These are phyloP conservation scores for Kandelia obovata DNA, from an alignment of 345 rosid genomes.

Conservation along the genomic window DNA sequence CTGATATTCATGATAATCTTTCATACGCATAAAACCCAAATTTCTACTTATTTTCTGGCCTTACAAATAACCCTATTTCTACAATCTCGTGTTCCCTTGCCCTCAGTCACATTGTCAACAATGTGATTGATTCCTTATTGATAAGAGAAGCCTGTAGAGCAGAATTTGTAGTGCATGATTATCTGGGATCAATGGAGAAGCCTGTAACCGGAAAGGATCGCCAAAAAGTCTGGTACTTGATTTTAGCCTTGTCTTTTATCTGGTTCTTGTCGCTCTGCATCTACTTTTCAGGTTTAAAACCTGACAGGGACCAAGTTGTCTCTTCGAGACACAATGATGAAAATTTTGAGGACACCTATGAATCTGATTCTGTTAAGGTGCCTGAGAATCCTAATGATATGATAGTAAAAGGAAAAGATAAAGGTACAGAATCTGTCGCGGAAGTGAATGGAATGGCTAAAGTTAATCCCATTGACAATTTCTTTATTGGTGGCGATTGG, in stretches of 20 bases:
- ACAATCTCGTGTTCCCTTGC: neutral
- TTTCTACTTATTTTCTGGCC: neutral
- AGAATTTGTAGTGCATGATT: neutral
- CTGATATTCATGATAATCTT: neutral
- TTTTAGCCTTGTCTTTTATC: conserved; percentile 33
- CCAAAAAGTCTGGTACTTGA: conserved; percentile 47
- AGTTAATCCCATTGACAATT: conserved; percentile 15
- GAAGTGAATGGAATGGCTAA: too few species aligned
- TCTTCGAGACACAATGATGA: conserved; percentile 21
- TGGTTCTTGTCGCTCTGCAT: conserved; percentile 51
- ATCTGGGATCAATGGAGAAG: conserved; percentile 40
- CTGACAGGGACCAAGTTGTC: conserved; percentile 24
- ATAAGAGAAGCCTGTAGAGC: neutral
- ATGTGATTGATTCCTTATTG: neutral
- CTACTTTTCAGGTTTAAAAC: conserved; percentile 34
- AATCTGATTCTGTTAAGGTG: conserved; percentile 20
- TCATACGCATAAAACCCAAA: conserved; percentile 1
- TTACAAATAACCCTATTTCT: neutral
- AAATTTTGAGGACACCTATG: conserved; percentile 1
- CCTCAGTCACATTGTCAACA: neutral
- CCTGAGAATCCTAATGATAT: neutral
- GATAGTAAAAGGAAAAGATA: neutral
- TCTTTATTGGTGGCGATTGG: conserved; percentile 23
- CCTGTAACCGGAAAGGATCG: conserved; percentile 31
- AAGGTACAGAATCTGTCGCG: neutral